Percentiles rank a stretch among this genome's conserved stretches.
Evolutionary conservation across 2,329 filamentous ascomycete genomes (phyloP).

Genomic region (Aspergillus sp.): DNA sequence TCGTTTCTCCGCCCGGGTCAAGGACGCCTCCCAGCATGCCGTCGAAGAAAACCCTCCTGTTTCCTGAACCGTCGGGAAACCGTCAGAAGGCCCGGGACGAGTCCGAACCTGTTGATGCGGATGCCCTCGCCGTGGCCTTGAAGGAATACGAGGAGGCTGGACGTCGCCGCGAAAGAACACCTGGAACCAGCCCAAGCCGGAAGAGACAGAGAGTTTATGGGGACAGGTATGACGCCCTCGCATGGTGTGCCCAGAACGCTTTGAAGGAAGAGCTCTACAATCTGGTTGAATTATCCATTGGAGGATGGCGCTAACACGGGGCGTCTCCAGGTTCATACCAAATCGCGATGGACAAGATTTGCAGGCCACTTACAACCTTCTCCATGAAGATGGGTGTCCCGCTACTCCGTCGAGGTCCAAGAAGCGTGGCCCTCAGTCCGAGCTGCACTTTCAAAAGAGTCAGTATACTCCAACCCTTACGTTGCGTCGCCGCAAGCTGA

Average conservation of each 20-base stretch:
- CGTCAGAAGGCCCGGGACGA: slow-evolving; percentile 19
- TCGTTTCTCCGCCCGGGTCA: slow-evolving; percentile 46
- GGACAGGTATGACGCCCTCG: slow-evolving; percentile 42
- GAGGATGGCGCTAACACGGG: slow-evolving; percentile 3
- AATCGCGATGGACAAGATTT: slow-evolving; percentile 88
- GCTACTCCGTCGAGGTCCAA: slow-evolving; percentile 79
- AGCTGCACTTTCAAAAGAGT: slow-evolving; percentile 92
- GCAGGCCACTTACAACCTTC: slow-evolving; percentile 80
- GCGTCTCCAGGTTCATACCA: slow-evolving; percentile 69
- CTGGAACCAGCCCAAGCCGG: slow-evolving; percentile 56
- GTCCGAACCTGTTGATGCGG: slow-evolving; percentile 50
- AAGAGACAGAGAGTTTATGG: slow-evolving; percentile 61
- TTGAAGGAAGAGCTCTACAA: neutral
- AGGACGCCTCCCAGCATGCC: slow-evolving; percentile 51
- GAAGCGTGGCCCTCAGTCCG: slow-evolving; percentile 76
- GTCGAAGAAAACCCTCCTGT: slow-evolving; percentile 36
- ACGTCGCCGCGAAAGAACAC: slow-evolving; percentile 52
- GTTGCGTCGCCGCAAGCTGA: slow-evolving; percentile 7
- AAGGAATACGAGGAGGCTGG: slow-evolving; percentile 53
- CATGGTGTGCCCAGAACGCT: too few species aligned
- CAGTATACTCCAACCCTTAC: slow-evolving; percentile 26
- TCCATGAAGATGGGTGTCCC: slow-evolving; percentile 88
- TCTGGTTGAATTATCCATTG: slow-evolving; percentile 1
- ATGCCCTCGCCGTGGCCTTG: slow-evolving; percentile 51
- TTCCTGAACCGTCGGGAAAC: slow-evolving; percentile 19